These are phyloP conservation scores for Acanthamoeba healyi DNA, from an alignment of 208 protist genomes.

Conservation along the genomic window DNA sequence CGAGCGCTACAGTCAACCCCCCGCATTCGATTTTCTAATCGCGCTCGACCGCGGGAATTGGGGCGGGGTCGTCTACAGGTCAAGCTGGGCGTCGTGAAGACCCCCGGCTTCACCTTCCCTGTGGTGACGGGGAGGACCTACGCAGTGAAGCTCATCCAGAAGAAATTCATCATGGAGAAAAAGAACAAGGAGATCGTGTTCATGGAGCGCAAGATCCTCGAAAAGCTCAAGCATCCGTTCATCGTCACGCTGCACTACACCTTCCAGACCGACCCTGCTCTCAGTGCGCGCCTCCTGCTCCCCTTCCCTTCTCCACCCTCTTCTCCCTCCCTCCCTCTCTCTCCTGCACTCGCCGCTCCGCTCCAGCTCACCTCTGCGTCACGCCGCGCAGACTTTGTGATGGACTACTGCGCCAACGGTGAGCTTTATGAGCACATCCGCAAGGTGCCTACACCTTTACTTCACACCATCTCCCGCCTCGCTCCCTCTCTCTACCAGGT, in stretches of 20 bases:
- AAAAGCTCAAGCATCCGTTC: slow-evolving; percentile 83
- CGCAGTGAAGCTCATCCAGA: slow-evolving; percentile 32
- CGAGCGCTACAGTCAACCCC: not conserved
- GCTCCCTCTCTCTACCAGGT: not conserved
- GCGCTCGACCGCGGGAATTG: no score
- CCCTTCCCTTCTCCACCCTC: not conserved
- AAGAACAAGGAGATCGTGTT: slow-evolving; percentile 68
- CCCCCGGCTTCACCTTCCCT: not conserved
- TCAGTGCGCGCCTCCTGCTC: not conserved
- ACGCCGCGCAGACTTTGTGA: not conserved
- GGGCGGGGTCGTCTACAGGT: no score
- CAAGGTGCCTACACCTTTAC: not conserved
- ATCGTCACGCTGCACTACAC: slow-evolving; percentile 96
- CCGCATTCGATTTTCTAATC: not conserved
- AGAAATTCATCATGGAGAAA: slow-evolving; percentile 69
- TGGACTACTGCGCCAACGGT: slow-evolving; percentile 63
- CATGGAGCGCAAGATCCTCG: slow-evolving; percentile 82
- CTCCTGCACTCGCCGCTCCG: not conserved
- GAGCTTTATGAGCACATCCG: slow-evolving; percentile 8
- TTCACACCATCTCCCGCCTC: not conserved
- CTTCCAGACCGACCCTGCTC: slow-evolving; percentile 93
- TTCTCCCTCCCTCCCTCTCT: not conserved
- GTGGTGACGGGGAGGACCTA: not conserved
- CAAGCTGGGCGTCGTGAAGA: slow-evolving; percentile 15
- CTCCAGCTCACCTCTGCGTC: not conserved